A percentile compares a stretch with the other conserved stretches of the same genome.
phyloP scores from a whole-genome alignment of 1,139 yeast species.

The Nadsonia starkeyi-henricii region DNA sequence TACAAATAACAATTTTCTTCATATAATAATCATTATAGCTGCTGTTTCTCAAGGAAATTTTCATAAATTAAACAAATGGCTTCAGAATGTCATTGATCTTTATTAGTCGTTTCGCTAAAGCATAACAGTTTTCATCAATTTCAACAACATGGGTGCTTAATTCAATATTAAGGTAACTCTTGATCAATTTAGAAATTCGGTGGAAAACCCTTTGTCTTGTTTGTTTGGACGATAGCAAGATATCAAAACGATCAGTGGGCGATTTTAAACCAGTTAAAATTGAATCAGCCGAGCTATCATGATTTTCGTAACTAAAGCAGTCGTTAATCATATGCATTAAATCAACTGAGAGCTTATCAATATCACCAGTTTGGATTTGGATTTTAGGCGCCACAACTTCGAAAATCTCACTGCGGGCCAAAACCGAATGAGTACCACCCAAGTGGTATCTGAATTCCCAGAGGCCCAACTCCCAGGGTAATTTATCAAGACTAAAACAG shows the following conservation, averaged over 20 bases:
- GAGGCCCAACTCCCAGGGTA: conserved; percentile 58
- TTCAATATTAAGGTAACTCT: conserved; percentile 21
- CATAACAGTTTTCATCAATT: conserved; percentile 18
- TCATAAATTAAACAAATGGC: conserved; percentile 14
- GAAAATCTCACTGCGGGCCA: conserved; percentile 56
- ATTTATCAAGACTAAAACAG: conserved; percentile 35
- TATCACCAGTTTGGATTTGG: conserved; percentile 21
- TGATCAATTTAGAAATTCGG: conserved; percentile 20
- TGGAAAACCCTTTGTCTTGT: conserved; percentile 12
- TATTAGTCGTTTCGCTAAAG: conserved; percentile 19
- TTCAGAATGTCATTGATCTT: conserved; percentile 18
- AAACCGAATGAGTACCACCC: conserved; percentile 57
- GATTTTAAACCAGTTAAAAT: conserved; percentile 12
- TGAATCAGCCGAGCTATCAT: conserved; percentile 7
- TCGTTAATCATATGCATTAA: conserved; percentile 16
- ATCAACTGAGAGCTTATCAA: conserved; percentile 22
- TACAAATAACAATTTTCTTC: neutral
- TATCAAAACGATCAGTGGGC: conserved; percentile 17
- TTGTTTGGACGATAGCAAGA: conserved; percentile 13
- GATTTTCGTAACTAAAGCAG: conserved; percentile 13
- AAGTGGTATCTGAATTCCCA: conserved; percentile 69
- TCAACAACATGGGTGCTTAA: conserved; percentile 22
- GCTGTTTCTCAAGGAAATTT: no score
- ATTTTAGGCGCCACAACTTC: conserved; percentile 37
- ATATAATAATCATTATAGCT: neutral